Conservation (phyloP, 2,329 filamentous ascomycete species). For the Stagonosporopsis tanaceti region DNA sequence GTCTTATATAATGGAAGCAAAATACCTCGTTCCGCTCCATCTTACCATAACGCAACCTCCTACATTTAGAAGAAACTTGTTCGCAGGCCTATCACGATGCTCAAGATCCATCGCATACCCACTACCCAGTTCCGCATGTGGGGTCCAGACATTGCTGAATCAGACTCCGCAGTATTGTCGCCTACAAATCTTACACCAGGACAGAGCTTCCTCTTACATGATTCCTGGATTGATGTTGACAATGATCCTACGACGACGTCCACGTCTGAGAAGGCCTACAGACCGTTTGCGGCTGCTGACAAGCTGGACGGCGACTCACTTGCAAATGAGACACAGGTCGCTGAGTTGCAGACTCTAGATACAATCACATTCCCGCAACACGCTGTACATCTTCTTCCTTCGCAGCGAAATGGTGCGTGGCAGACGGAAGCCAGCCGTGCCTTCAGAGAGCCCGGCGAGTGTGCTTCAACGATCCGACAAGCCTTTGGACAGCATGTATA, state of each 20-base stretch:
- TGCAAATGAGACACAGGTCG: too few relatives aligned
- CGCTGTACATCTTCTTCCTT: constrained; percentile 16
- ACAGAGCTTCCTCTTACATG: background rate
- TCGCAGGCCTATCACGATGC: background rate
- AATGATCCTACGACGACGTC: background rate
- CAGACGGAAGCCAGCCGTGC: background rate
- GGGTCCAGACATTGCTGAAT: background rate
- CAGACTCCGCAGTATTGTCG: background rate
- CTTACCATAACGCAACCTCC: too few relatives aligned
- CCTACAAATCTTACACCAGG: background rate
- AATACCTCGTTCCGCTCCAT: background rate
- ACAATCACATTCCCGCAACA: constrained; percentile 19
- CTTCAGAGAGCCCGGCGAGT: background rate
- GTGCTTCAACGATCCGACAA: background rate
- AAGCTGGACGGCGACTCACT: too few relatives aligned
- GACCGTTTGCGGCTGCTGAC: background rate
- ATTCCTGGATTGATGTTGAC: background rate
- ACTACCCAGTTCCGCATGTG: background rate
- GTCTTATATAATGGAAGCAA: background rate
- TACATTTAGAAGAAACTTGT: background rate
- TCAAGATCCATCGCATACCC: background rate
- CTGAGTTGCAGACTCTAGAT: constrained; percentile 4
- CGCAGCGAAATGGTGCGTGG: constrained; percentile 21
- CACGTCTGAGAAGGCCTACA: background rate
- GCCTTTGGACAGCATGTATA: background rate